A percentile compares a stretch with the other conserved stretches of the same genome.
Evolutionary conservation across 768 basidiomycete genomes (phyloP).

Genomic region (Rhizopogon vulgaris): DNA sequence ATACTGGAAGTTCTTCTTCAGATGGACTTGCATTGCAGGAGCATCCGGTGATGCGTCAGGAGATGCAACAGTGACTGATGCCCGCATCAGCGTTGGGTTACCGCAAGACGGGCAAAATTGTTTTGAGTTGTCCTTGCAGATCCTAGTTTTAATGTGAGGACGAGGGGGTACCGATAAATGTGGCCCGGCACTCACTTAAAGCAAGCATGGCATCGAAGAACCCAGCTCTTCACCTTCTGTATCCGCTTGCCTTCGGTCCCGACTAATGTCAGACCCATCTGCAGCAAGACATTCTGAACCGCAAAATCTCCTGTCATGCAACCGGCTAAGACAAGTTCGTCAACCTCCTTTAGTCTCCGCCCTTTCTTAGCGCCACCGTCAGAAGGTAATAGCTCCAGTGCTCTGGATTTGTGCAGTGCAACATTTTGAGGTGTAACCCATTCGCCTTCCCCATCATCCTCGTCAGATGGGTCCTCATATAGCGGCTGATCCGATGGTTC

Average conservation of each 20-base stretch:
- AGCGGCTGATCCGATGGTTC: slow-evolving; percentile 28
- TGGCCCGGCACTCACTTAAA: slow-evolving; percentile 76
- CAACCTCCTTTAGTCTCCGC: slow-evolving; percentile 28
- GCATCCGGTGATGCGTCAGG: slow-evolving; percentile 54
- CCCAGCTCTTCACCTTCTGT: slow-evolving; percentile 90
- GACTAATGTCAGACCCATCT: slow-evolving; percentile 89
- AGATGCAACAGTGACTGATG: slow-evolving; percentile 80
- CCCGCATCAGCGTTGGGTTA: slow-evolving; percentile 82
- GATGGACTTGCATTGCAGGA: slow-evolving; percentile 79
- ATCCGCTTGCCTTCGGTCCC: slow-evolving; percentile 89
- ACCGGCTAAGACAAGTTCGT: slow-evolving; percentile 54
- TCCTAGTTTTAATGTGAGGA: slow-evolving; percentile 38
- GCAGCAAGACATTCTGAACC: slow-evolving; percentile 95
- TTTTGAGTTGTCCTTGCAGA: slow-evolving; percentile 91
- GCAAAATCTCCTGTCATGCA: slow-evolving; percentile 99
- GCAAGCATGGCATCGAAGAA: slow-evolving; percentile 94
- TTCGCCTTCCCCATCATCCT: slow-evolving; percentile 84
- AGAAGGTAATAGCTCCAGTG: slow-evolving; percentile 74
- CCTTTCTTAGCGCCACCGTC: slow-evolving; percentile 27
- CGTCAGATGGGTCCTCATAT: slow-evolving; percentile 72
- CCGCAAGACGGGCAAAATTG: slow-evolving; percentile 98
- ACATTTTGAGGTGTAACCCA: slow-evolving; percentile 97
- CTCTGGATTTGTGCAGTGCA: slow-evolving; percentile 77
- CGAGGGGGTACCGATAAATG: background rate
- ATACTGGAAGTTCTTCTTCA: slow-evolving; percentile 96